Evolutionary conservation across 306 rosid species (phyloP), one percentile per base, ranked within the genome.

Genomic region (Hippophae gyantsensis): DNA sequence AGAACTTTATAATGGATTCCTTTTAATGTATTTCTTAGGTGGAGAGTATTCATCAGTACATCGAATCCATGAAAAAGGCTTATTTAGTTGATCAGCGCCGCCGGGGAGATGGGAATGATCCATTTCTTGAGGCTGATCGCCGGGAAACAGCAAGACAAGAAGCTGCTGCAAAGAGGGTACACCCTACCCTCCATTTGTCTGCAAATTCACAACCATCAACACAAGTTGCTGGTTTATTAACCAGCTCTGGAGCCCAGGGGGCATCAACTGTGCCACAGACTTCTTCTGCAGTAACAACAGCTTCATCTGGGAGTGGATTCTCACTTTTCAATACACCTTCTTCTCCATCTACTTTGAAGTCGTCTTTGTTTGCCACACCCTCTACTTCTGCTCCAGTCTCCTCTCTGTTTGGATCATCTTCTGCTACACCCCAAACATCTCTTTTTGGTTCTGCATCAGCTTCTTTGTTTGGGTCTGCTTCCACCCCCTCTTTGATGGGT

Each of bases 101-200:
- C 18, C 72, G 62, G 44, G 99, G 99, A 51, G 89, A 93, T 63
- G 86, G 58, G 52, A 93, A 77, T 71, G 90, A 93, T 76, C 99
- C 99, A 11, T 93, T 93, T 72, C 74, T 93, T 44, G 97, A 86
- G 82, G 99, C 99, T 62, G 95, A 93, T 76, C 81, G 99, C 56
- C 83, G 99, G 64, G 97, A 93, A 80, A 93, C 85, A 64, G 99
- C 97, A 42, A 81, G 97, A 73, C 89, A 78, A 71, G 97, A 88
- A 75, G 95, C 97, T 42, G 95, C 97, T 66, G 83, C 95, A 26
- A 93, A 86, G 81, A 75, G 95, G 76, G 89, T 71, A 48, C 99
- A 93, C 72, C 99, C 97, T 11, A 88, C 95, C 52, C 76, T 76
- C 59, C 85, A 93, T 73, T 86, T 93, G 72, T 89, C 95, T 58